phyloP scores from a whole-genome alignment of 31 red algal species.

The Asparagopsis taxiformis region DNA sequence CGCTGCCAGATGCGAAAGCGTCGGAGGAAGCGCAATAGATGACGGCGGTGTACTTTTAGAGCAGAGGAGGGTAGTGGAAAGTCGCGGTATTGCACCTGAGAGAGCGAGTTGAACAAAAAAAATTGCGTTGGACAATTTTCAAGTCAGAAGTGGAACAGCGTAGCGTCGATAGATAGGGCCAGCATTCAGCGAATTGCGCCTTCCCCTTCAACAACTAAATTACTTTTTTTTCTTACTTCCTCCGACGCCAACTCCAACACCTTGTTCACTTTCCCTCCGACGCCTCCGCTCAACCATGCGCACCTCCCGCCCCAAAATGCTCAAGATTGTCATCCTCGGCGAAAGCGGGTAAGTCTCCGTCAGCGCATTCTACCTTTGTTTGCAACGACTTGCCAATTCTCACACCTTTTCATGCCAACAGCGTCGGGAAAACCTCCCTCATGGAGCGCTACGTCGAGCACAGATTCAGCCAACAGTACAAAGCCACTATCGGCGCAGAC shows the following conservation, averaged over 20 bases:
- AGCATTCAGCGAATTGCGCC: background rate
- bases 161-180: too few species aligned
- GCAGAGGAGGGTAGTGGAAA: background rate
- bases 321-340: constrained; percentile 98
- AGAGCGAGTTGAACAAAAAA: too few species aligned
- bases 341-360: constrained; percentile 93
- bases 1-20: constrained; percentile 24
- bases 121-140: too few species aligned
- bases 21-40: constrained; percentile 3
- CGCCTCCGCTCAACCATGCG: constrained; percentile 18
- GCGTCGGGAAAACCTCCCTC: constrained; percentile 98
- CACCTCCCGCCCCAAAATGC: constrained; percentile 74
- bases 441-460: constrained; percentile 92
- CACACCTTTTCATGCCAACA: too few species aligned
- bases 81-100: too few species aligned
- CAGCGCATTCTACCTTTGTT: too few species aligned
- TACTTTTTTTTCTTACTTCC: too few species aligned
- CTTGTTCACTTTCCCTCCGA: background rate
- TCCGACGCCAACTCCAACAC: background rate
- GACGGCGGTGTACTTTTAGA: background rate
- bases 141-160: too few species aligned
- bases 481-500: constrained; percentile 99
- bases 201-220: background rate
- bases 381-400: too few species aligned
- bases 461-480: constrained; percentile 96